These are phyloP conservation scores for Daldinia concentrica DNA, from an alignment of 495 filamentous ascomycete genomes.

Conservation along the genomic window DNA sequence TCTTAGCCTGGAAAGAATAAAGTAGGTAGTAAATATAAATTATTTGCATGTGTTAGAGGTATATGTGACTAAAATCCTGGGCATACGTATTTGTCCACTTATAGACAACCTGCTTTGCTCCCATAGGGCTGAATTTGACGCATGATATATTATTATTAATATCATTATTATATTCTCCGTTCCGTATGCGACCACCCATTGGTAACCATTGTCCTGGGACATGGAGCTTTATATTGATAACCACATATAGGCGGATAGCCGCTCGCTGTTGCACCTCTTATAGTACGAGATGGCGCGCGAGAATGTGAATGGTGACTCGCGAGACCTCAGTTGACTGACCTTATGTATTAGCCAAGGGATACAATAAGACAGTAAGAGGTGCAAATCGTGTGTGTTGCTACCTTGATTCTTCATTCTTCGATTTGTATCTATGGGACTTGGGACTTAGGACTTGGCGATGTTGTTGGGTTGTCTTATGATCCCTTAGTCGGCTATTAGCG, in stretches of 20 bases:
- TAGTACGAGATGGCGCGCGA: not conserved
- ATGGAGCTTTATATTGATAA: not conserved
- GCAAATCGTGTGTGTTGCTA: too few species aligned
- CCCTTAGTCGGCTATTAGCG: constrained; percentile 1
- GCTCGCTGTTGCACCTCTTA: not conserved
- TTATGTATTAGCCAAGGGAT: not conserved
- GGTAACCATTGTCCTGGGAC: not conserved
- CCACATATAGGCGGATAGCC: not conserved
- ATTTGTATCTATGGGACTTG: not conserved
- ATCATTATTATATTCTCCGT: not conserved
- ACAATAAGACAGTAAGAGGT: not conserved
- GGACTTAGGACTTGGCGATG: constrained; percentile 12
- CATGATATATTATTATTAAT: too few species aligned
- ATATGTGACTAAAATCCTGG: too few species aligned
- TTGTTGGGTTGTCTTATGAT: constrained; percentile 15
- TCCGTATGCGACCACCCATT: not conserved
- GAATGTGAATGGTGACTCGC: not conserved
- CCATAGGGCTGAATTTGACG: not conserved
- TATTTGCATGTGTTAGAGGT: too few species aligned
- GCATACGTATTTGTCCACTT: not conserved
- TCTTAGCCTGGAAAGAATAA: too few species aligned
- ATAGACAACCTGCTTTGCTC: not conserved
- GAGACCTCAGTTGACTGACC: not conserved
- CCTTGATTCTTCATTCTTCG: constrained; percentile 6
- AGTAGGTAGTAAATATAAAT: too few species aligned